These are phyloP conservation scores for Cynanchum wilfordii DNA, from an alignment of 257 asterid species.

Conservation along the genomic window DNA sequence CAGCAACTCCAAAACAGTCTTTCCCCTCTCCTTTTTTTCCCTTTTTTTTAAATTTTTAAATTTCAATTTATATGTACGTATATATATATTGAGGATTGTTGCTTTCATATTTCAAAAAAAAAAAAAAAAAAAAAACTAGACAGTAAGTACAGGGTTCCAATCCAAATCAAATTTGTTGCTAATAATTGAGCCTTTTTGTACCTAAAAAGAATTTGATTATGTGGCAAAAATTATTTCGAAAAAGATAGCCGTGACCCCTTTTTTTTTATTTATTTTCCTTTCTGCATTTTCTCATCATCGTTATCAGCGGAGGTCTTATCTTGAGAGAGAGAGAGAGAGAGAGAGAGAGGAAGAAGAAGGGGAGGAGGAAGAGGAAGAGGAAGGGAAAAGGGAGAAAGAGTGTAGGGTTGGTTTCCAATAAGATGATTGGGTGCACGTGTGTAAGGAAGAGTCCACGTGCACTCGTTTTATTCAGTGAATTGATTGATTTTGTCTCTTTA, in stretches of 20 bases:
- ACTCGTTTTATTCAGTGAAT: conserved; percentile 55
- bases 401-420: conserved; percentile 10
- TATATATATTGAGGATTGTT: neutral
- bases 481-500: conserved; percentile 49
- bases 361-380: neutral
- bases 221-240: neutral
- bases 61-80: no score
- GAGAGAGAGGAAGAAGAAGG: conserved; percentile 23
- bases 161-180: conserved; percentile 8
- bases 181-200: conserved; percentile 9
- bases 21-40: neutral
- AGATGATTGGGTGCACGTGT: conserved; percentile 82
- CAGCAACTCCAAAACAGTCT: conserved; percentile 1
- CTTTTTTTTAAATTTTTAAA: no score
- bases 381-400: no score
- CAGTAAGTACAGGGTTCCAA: conserved; percentile 3
- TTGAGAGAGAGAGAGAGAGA: neutral
- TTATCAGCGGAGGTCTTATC: conserved; percentile 9
- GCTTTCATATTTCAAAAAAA: neutral
- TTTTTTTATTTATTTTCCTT: neutral
- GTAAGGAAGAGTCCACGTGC: conserved; percentile 77
- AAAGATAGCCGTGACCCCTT: conserved; percentile 1
- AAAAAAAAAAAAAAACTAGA: no score
- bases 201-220: conserved; percentile 8
- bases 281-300: neutral